Evolutionary conservation across 805 yeast genomes (phyloP).

Genomic region (Myxozyma neglecta): DNA sequence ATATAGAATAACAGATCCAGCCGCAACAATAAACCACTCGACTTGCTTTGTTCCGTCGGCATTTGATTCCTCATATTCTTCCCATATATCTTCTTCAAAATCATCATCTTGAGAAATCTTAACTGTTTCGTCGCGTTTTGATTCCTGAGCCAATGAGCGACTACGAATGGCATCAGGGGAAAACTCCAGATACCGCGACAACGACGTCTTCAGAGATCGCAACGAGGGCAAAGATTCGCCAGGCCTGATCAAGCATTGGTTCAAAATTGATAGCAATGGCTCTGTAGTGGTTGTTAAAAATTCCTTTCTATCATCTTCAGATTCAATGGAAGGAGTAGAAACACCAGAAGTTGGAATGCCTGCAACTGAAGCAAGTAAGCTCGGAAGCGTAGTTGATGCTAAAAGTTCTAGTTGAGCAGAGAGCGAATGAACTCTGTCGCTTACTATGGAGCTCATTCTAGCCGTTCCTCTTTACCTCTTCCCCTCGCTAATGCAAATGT

Average conservation of each 20-base stretch:
- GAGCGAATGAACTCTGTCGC: constrained; percentile 18
- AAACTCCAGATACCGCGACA: constrained; percentile 4
- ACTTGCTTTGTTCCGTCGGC: constrained; percentile 25
- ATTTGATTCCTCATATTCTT: constrained; percentile 6
- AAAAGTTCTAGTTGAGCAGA: constrained; percentile 20
- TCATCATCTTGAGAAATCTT: neutral
- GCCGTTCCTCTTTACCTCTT: neutral
- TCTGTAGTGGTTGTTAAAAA: neutral
- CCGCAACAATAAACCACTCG: constrained; percentile 39
- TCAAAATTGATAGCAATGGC: constrained; percentile 15
- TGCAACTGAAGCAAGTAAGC: constrained; percentile 14
- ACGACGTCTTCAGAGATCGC: neutral
- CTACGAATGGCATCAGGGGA: constrained; percentile 3
- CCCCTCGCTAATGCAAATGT: neutral
- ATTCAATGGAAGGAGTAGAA: neutral
- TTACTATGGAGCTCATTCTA: constrained; percentile 22
- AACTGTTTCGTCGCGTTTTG: neutral
- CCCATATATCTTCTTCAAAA: constrained; percentile 6
- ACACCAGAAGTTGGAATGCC: neutral
- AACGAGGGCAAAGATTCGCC: constrained; percentile 20
- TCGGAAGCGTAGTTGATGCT: constrained; percentile 24
- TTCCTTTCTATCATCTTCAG: neutral
- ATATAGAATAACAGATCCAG: constrained; percentile 41
- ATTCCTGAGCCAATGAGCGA: neutral
- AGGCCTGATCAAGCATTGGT: constrained; percentile 18